Evolutionary conservation across 257 asterid genomes (phyloP).

Genomic region (Leonotis leonurus): DNA sequence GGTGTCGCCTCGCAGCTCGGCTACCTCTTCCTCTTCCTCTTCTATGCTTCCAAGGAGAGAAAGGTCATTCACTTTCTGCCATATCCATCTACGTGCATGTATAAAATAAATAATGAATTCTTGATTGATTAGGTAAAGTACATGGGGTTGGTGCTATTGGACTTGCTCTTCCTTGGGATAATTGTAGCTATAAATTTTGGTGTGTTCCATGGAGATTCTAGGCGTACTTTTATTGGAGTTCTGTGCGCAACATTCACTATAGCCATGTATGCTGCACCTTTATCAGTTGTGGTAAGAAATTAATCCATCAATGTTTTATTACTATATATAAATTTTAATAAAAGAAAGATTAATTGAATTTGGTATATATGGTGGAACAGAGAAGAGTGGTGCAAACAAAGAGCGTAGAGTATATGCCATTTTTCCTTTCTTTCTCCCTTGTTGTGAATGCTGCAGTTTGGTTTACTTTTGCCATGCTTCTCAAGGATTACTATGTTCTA

Average conservation of each 20-base stretch:
- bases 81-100: too few species aligned
- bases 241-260: conserved; percentile 39
- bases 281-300: conserved; percentile 37
- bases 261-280: conserved; percentile 42
- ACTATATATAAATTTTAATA: too few species aligned
- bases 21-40: conserved; percentile 28
- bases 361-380: background rate
- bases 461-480: conserved; percentile 15
- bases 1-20: conserved; percentile 27
- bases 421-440: conserved; percentile 27
- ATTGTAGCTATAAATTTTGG: conserved; percentile 16
- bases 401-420: conserved; percentile 36
- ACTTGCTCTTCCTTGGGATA: conserved; percentile 26
- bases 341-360: too few species aligned
- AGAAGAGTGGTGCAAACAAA: conserved; percentile 22
- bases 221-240: conserved; percentile 33
- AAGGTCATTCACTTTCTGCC: conserved; percentile 31
- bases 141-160: conserved; percentile 24
- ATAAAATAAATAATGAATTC: too few species aligned
- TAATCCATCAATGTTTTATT: too few species aligned
- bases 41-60: conserved; percentile 34
- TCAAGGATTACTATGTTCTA: conserved; percentile 24
- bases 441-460: conserved; percentile 30
- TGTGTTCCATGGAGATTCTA: conserved; percentile 26
- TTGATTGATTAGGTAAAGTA: conserved; percentile 24